Conservation (phyloP, 345 rosid species). For the Pistacia integerrima region DNA sequence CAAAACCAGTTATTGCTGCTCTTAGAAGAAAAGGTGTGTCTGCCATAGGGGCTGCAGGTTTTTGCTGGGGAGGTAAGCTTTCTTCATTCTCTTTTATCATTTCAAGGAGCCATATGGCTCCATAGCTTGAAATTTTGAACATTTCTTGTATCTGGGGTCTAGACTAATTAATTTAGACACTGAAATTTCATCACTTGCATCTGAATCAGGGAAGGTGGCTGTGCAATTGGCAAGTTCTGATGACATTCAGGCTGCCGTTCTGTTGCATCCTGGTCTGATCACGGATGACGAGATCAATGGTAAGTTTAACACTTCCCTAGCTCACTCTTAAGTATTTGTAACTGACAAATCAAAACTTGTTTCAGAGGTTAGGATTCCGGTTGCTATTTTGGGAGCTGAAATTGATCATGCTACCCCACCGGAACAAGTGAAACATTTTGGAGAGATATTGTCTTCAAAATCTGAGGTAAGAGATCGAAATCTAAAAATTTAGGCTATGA, state of each 20-base stretch:
- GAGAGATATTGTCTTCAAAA: conserved; percentile 32
- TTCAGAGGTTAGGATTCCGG: conserved; percentile 45
- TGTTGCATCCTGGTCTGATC: conserved; percentile 13
- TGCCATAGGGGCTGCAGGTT: conserved; percentile 18
- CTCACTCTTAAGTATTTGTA: neutral
- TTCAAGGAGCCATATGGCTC: neutral
- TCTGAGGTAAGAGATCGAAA: conserved; percentile 26
- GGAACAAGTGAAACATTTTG: conserved; percentile 32
- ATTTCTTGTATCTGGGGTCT: neutral
- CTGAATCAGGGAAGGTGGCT: conserved; percentile 7
- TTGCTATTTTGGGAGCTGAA: conserved; percentile 50
- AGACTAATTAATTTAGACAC: neutral
- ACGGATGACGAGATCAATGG: conserved; percentile 8
- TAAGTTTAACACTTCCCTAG: neutral
- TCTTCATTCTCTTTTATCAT: neutral
- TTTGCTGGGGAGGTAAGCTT: conserved; percentile 27
- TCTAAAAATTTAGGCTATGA: neutral
- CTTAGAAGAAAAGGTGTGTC: conserved; percentile 19
- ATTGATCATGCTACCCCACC: conserved; percentile 33
- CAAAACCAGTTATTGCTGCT: conserved; percentile 15
- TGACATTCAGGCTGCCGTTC: conserved; percentile 16
- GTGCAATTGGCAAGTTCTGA: conserved; percentile 13
- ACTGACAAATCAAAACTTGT: conserved; percentile 3
- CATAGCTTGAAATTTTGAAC: neutral
- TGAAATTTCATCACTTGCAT: neutral